Percentiles rank a stretch among this genome's conserved stretches.
Evolutionary conservation across 768 basidiomycete species (phyloP).

Genomic region (Boletales sp.): DNA sequence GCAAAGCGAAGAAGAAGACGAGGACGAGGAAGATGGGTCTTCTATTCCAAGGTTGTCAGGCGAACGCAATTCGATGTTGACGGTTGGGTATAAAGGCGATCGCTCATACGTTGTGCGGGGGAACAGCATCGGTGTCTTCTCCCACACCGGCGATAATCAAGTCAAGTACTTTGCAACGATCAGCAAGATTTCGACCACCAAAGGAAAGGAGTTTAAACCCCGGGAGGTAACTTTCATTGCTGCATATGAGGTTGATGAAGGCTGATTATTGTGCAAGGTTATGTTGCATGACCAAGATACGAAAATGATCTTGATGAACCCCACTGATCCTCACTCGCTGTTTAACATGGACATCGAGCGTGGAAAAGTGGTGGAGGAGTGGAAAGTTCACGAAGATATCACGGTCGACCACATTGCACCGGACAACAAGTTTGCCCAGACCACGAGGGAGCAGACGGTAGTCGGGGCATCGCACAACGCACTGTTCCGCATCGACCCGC

Average conservation of each 20-base stretch:
- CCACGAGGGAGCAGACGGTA: conserved; percentile 87
- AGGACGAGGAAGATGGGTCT: conserved; percentile 35
- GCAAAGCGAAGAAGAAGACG: conserved; percentile 35
- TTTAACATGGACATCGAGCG: conserved; percentile 91
- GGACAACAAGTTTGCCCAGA: conserved; percentile 92
- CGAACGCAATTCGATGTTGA: conserved; percentile 82
- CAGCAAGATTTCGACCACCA: conserved; percentile 71
- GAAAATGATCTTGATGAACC: conserved; percentile 92
- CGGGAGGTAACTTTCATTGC: conserved; percentile 55
- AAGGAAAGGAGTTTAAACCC: conserved; percentile 83
- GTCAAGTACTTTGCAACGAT: conserved; percentile 89
- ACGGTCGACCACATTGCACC: conserved; percentile 88
- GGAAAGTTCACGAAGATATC: conserved; percentile 93
- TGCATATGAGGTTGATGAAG: not conserved
- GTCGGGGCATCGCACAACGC: conserved; percentile 93
- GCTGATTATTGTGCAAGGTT: conserved; percentile 47
- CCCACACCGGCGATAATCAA: conserved; percentile 60
- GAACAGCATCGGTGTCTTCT: conserved; percentile 88
- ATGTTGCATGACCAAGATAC: conserved; percentile 97
- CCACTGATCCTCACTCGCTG: conserved; percentile 72
- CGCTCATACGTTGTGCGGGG: conserved; percentile 92
- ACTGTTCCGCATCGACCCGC: conserved; percentile 96
- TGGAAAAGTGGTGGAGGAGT: conserved; percentile 97
- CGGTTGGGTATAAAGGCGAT: conserved; percentile 93
- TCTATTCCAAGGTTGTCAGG: conserved; percentile 44